These are phyloP conservation scores for Ophiostoma populinum DNA, from an alignment of 2,329 filamentous ascomycete species.

Conservation along the genomic window DNA sequence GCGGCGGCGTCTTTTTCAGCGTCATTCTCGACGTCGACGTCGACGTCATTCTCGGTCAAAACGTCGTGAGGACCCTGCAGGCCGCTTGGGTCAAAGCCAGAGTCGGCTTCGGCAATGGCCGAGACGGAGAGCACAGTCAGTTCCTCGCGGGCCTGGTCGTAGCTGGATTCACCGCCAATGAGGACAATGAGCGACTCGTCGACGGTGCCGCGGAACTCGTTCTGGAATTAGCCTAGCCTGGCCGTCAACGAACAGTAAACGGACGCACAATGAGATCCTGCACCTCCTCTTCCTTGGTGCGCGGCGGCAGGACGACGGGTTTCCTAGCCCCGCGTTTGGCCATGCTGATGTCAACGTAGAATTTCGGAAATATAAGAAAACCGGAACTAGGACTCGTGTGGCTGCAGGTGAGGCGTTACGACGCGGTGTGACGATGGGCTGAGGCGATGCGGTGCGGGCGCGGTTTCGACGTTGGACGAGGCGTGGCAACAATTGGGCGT, in stretches of 20 bases:
- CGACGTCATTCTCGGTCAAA: too few relatives aligned
- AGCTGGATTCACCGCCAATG: constrained; percentile 54
- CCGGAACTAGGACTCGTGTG: too few relatives aligned
- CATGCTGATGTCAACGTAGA: neutral
- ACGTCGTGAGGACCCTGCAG: constrained; percentile 25
- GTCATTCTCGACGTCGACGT: too few relatives aligned
- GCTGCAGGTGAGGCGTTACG: too few relatives aligned
- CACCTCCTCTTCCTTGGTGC: neutral
- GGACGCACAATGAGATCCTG: constrained; percentile 5
- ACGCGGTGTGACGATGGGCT: too few relatives aligned
- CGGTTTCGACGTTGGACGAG: too few relatives aligned
- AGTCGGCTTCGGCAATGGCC: constrained; percentile 50
- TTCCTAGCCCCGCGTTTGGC: neutral
- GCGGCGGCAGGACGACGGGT: neutral
- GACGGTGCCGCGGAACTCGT: constrained; percentile 55
- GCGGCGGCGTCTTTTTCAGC: too few relatives aligned
- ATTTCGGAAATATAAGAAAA: neutral
- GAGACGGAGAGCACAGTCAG: constrained; percentile 49
- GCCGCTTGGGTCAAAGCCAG: constrained; percentile 64
- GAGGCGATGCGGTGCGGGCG: too few relatives aligned
- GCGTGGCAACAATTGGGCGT: too few relatives aligned
- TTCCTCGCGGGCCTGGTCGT: constrained; percentile 35
- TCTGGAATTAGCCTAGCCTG: constrained; percentile 25
- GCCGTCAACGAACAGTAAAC: too few relatives aligned
- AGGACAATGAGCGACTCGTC: constrained; percentile 65